Conservation (phyloP, 2,329 filamentous ascomycete species). For the Nannizziopsis barbatae region DNA sequence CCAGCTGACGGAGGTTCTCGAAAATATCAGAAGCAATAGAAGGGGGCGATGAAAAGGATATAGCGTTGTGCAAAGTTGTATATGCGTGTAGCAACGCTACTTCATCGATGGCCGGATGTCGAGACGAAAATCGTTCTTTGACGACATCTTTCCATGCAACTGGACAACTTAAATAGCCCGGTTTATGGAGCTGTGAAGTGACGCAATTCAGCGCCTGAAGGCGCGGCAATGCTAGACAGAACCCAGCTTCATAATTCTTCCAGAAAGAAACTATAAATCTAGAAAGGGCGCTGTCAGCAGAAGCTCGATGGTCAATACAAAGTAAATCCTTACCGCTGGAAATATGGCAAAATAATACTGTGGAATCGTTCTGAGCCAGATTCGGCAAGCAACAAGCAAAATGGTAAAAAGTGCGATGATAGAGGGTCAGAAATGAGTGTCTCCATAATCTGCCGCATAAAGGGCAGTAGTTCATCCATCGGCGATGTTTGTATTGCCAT, state of each 20-base stretch:
- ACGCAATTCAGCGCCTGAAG: slow-evolving; percentile 44
- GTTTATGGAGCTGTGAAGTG: slow-evolving; percentile 36
- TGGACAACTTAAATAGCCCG: slow-evolving; percentile 33
- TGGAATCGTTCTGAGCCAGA: slow-evolving; percentile 64
- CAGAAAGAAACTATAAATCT: slow-evolving; percentile 68
- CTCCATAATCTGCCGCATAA: slow-evolving; percentile 54
- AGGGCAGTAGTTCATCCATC: slow-evolving; percentile 65
- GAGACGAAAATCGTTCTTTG: slow-evolving; percentile 52
- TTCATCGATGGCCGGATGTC: slow-evolving; percentile 41
- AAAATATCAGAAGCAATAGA: slow-evolving; percentile 56
- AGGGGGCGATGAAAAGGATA: slow-evolving; percentile 47
- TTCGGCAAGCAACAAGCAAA: slow-evolving; percentile 71
- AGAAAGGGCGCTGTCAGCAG: slow-evolving; percentile 11
- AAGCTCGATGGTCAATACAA: slow-evolving; percentile 16
- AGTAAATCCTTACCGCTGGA: slow-evolving; percentile 53
- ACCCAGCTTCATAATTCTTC: slow-evolving; percentile 54
- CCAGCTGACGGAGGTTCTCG: slow-evolving; percentile 53
- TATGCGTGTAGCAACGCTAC: slow-evolving; percentile 58
- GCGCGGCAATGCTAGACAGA: slow-evolving; percentile 57
- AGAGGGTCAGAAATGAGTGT: slow-evolving; percentile 54
- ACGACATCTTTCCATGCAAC: slow-evolving; percentile 59
- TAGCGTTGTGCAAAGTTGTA: slow-evolving; percentile 51
- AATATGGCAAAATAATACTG: slow-evolving; percentile 64
- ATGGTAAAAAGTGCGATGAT: slow-evolving; percentile 64
- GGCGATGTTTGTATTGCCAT: slow-evolving; percentile 65